Base-by-base conservation (phyloP, 768 basidiomycete species). In the Kondoa subrosea region DNA sequence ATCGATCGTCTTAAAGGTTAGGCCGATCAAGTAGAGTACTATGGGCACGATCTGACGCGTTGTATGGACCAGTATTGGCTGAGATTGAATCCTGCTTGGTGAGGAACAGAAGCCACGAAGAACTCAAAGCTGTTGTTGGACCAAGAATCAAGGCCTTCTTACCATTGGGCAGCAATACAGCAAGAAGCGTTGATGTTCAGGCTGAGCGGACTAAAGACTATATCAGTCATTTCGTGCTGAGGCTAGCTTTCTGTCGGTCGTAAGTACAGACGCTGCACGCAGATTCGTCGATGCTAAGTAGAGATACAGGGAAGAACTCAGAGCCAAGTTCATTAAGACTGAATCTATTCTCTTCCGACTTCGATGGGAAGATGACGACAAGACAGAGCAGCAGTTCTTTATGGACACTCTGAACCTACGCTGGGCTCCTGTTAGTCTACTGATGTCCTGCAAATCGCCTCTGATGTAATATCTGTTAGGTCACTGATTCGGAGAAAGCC, bases 201-300 rank as follows among this genome's bases (percentile, higher is more conserved):
- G 77, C 75, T 12, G 84, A 97, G 76, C 81, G 95, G 68, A 81
- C 82, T 74, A 85, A 82, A 70, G 95, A 99, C 76, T 86, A 89
- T 73, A 80, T 95, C 15, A 85, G 91, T 12, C 95, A 99, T 78
- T 97, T 91, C 77, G 89, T 97, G 14, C 79, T 97, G 70, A 80
- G 95, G 63, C 81, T 99, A 56, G 92, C 95, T 3, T 97, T 99
- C 78, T 95, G 92, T 78, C 85, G 90, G 67, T 90, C 91, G 92
- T 97, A 78, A 76, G 91, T 85, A 21, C 40, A 15, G 2, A 56
- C n/a, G 14, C n/a, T 3, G 4, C 34, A 26, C 58, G 12, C 25
- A 25, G 12, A 26, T 60, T 12, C 4, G 8, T 12, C 29, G 15
- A 25, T 30, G 58, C 58, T 60, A 4, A n/a, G n/a, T 26, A 25